Conservation (phyloP, 202 grass and related monocot species). For the Schoenoplectus tabernaemontani region DNA sequence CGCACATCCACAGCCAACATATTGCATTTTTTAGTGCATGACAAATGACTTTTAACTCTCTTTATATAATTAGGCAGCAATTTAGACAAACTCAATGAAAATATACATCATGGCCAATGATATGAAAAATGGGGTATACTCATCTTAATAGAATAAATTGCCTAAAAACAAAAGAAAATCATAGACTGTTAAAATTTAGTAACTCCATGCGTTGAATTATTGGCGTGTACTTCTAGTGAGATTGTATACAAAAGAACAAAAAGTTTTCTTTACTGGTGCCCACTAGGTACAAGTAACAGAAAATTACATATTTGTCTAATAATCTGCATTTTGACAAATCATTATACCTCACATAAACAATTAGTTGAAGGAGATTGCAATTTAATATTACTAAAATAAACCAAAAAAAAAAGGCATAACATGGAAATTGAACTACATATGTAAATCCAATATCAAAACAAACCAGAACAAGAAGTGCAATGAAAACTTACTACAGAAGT, state of each 20-base stretch:
- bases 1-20: neutral
- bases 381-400: constrained; percentile 27
- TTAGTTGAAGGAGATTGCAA: neutral
- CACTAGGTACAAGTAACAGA: neutral
- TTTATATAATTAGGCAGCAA: too few species aligned
- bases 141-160: neutral
- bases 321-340: neutral
- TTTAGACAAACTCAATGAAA: neutral
- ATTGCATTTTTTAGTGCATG: neutral
- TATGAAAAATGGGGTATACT: neutral
- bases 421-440: neutral
- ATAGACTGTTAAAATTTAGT: neutral
- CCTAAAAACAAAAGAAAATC: neutral
- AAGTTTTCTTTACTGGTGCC: neutral
- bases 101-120: neutral
- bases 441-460: constrained; percentile 9
- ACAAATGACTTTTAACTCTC: too few species aligned
- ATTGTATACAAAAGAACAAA: neutral
- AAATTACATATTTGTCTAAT: neutral
- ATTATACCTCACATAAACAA: neutral
- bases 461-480: neutral
- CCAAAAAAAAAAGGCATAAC: constrained; percentile 14
- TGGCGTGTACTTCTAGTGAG: neutral
- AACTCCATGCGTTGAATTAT: neutral
- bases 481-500: neutral